These are phyloP conservation scores for Mucor racemosus DNA, from an alignment of 371 early-diverging fungal genomes.

Conservation along the genomic window DNA sequence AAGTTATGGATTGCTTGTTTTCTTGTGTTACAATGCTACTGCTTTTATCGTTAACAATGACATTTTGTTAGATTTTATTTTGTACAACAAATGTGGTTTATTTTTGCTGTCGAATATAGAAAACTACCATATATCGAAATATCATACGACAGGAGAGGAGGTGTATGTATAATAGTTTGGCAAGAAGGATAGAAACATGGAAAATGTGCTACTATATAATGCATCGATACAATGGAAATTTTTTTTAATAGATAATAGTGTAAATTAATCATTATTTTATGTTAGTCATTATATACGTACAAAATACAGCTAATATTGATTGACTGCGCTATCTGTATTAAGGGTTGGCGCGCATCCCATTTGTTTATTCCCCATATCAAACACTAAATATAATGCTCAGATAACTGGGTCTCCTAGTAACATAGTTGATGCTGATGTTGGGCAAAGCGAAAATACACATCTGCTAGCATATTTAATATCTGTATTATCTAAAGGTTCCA, in stretches of 20 bases:
- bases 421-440: slow-evolving; percentile 19
- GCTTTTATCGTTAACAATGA: background rate
- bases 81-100: background rate
- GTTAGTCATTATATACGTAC: too few species aligned
- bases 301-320: background rate
- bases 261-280: too few species aligned
- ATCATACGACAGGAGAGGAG: background rate
- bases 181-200: background rate
- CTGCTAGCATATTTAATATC: slow-evolving; percentile 15
- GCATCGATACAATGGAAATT: background rate
- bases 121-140: background rate
- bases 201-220: background rate
- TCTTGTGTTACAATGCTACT: slow-evolving; percentile 26
- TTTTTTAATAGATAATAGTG: background rate
- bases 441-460: slow-evolving; percentile 52
- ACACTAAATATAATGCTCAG: slow-evolving; percentile 45
- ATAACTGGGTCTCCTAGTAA: slow-evolving; percentile 45
- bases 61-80: background rate
- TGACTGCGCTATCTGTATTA: background rate
- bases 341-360: slow-evolving; percentile 40
- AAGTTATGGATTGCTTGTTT: slow-evolving; percentile 42
- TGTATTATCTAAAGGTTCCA: slow-evolving; percentile 37
- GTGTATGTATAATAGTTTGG: background rate
- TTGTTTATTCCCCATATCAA: slow-evolving; percentile 45
- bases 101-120: background rate